These are phyloP conservation scores for Phialocephala subalpina DNA, from an alignment of 2,329 filamentous ascomycete species.

Conservation along the genomic window DNA sequence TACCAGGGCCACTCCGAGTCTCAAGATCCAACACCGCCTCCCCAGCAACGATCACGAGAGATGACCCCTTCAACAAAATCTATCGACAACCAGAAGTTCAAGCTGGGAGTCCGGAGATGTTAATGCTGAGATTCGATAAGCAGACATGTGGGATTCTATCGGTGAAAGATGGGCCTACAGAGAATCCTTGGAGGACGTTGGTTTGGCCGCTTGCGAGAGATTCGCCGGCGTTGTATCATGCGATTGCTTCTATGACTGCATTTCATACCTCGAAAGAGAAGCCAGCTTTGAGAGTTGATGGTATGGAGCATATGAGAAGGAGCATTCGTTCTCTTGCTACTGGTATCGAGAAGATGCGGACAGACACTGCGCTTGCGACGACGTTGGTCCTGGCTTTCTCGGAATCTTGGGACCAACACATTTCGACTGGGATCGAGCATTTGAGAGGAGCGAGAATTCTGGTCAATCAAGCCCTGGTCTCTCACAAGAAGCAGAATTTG, in stretches of 20 bases:
- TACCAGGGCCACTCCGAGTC: constrained; percentile 33
- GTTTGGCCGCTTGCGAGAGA: constrained; percentile 73
- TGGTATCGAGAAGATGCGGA: constrained; percentile 68
- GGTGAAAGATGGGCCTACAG: constrained; percentile 71
- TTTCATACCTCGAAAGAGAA: constrained; percentile 70
- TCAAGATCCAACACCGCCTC: constrained; percentile 35
- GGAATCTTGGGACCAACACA: constrained; percentile 76
- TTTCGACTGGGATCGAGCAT: constrained; percentile 73
- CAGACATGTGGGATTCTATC: constrained; percentile 76
- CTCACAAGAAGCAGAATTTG: constrained; percentile 52
- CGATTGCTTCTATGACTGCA: constrained; percentile 72
- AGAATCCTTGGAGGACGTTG: constrained; percentile 76
- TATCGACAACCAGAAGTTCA: constrained; percentile 57
- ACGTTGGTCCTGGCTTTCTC: constrained; percentile 73
- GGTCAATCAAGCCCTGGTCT: constrained; percentile 63
- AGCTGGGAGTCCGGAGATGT: constrained; percentile 63
- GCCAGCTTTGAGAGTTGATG: constrained; percentile 64
- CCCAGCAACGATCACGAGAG: constrained; percentile 25
- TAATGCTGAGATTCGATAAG: constrained; percentile 69
- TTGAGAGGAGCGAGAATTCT: constrained; percentile 72
- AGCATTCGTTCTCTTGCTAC: constrained; percentile 66
- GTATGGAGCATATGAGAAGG: constrained; percentile 73
- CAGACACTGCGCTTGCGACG: constrained; percentile 73
- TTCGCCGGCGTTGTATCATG: constrained; percentile 72
- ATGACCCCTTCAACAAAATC: constrained; percentile 43